Conservation (phyloP, 805 yeast genomes). For the Ascoidea asiatica region DNA sequence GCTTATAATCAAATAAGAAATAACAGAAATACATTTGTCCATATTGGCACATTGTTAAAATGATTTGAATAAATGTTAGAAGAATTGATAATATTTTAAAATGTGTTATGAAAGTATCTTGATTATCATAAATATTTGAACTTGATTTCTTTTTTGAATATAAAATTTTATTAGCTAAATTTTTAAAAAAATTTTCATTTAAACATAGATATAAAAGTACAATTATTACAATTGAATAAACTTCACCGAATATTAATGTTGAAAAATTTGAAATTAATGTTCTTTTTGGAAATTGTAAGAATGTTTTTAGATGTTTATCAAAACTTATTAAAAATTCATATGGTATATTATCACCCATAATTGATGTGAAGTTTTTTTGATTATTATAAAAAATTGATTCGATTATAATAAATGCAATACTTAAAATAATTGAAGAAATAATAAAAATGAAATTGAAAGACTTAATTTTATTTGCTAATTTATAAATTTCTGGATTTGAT, state of each 20-base stretch:
- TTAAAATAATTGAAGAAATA: no score
- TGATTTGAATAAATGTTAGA: background rate
- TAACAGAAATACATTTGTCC: background rate
- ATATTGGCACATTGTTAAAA: background rate
- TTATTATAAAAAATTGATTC: background rate
- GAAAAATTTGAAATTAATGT: background rate
- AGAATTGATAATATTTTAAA: background rate
- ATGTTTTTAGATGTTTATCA: background rate
- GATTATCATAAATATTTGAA: background rate
- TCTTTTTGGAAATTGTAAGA: background rate
- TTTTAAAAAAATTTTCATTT: no score
- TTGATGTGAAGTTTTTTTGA: background rate
- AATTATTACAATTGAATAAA: no score
- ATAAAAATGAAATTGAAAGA: no score
- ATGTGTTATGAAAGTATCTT: no score
- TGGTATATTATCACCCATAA: background rate
- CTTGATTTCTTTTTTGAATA: background rate
- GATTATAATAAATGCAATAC: background rate
- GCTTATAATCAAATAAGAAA: no score
- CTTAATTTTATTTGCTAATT: no score
- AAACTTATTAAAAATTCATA: background rate
- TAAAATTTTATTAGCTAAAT: background rate
- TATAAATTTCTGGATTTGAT: no score
- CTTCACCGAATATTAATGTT: background rate
- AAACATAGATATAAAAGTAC: background rate